Percentiles rank a stretch among this genome's conserved stretches.
These are phyloP conservation scores for Combretum micranthum DNA, from an alignment of 345 rosid genomes.

Conservation along the genomic window DNA sequence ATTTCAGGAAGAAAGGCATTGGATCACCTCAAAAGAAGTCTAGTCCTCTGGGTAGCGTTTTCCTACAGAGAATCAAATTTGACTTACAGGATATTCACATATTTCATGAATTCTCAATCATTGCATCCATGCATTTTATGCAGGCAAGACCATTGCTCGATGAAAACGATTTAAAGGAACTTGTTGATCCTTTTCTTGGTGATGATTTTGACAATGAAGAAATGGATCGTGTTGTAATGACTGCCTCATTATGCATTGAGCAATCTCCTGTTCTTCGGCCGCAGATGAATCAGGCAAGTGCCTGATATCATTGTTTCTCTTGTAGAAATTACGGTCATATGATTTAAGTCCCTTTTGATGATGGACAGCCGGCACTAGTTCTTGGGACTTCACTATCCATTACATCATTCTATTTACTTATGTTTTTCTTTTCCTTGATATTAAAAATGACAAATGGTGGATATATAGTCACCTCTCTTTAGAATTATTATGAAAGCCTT, in stretches of 20 bases:
- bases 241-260: conserved; percentile 77
- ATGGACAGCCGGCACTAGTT: too few species aligned
- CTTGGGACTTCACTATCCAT: too few species aligned
- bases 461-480: too few species aligned
- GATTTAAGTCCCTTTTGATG: too few species aligned
- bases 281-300: conserved; percentile 70
- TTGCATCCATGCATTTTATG: conserved; percentile 8
- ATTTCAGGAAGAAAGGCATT: conserved; percentile 74
- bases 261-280: conserved; percentile 84
- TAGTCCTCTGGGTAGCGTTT: conserved; percentile 67
- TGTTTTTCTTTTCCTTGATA: too few species aligned
- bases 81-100: not conserved
- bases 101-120: not conserved
- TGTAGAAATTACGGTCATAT: not conserved
- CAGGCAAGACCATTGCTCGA: conserved; percentile 85
- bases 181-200: conserved; percentile 62
- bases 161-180: conserved; percentile 33
- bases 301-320: not conserved
- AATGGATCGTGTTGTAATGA: conserved; percentile 51
- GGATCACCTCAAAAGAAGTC: conserved; percentile 56
- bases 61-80: not conserved
- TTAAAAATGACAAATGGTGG: too few species aligned
- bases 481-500: too few species aligned
- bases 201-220: conserved; percentile 52
- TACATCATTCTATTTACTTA: too few species aligned